Evolutionary conservation across 2,329 filamentous ascomycete species (phyloP), one percentile per base, ranked within the genome.

Genomic region (Monosporascus sp.): DNA sequence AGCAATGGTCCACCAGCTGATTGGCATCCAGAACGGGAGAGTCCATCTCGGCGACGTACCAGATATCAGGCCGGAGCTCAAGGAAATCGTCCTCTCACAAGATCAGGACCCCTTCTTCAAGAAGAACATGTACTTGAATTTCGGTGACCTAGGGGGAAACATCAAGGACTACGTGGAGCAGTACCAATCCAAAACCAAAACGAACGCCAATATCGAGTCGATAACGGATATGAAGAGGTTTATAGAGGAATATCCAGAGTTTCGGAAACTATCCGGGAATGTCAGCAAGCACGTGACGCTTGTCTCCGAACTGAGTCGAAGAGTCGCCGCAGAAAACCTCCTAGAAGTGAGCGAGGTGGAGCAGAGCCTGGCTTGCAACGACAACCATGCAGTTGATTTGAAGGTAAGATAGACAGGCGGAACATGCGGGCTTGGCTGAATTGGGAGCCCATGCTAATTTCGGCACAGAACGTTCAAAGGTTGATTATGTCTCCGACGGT

Each of bases 171-270:
- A 99, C 63, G 94, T 99, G 52, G 92, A 96, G 67, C 94, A 97
- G 68, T 99, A 97, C 66, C 94, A 97, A 64, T 91, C 89, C 14
- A 97, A 96, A 70, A 96, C 93, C n/a, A 93, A 97, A 67, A 96
- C 88, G 63, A 96, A 87, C 63, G 89, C 91, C 68, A 94, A 96
- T 67, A 92, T 99, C 56, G 94, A 99, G 67, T 97, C 93, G 17
- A 97, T 99, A 67, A 81, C 88, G 52, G 94, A 99, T 69, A 99
- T 99, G 95, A 99, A 99, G 71, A 89, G 92, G 44, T 99, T 99
- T 64, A 95, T 99, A 52, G 94, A 99, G 71, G 94, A 99, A 66
- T 99, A 97, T 67, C 94, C 94, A 2, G 94, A 99, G 68, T 99
- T 99, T 70, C 86, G 94, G 54, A 96, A 97, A 65, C 82, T 99